These are phyloP conservation scores for Lactifluus pinguis DNA, from an alignment of 768 basidiomycete species.

Conservation along the genomic window DNA sequence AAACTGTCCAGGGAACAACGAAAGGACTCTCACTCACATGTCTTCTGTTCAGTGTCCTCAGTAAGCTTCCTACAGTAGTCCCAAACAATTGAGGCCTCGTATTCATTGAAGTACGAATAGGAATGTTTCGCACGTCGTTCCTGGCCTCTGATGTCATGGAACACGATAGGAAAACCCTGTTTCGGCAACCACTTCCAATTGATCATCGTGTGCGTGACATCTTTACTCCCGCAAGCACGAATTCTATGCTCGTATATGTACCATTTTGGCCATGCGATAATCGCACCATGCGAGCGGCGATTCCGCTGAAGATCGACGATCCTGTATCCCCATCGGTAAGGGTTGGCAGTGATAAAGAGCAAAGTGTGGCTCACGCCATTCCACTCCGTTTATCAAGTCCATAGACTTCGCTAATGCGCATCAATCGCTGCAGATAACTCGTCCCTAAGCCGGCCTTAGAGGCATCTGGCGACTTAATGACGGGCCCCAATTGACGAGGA, in stretches of 20 bases:
- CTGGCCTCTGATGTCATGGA: slow-evolving; percentile 28
- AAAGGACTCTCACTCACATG: slow-evolving; percentile 23
- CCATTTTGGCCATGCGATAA: slow-evolving; percentile 49
- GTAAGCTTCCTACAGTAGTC: slow-evolving; percentile 26
- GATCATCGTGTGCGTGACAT: slow-evolving; percentile 23
- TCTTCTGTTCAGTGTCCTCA: slow-evolving; percentile 22
- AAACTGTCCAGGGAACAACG: background rate
- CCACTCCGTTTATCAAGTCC: slow-evolving; percentile 20
- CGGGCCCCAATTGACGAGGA: slow-evolving; percentile 31
- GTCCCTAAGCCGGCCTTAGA: slow-evolving; percentile 23
- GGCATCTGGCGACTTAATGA: slow-evolving; percentile 27
- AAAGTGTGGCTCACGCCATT: slow-evolving; percentile 26
- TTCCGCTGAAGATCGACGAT: slow-evolving; percentile 16
- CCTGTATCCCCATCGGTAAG: slow-evolving; percentile 3
- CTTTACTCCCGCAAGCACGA: slow-evolving; percentile 22
- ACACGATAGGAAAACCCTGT: slow-evolving; percentile 26
- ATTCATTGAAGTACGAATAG: slow-evolving; percentile 34
- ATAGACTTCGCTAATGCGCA: slow-evolving; percentile 26
- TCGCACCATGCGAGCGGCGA: slow-evolving; percentile 26
- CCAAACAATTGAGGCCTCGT: slow-evolving; percentile 30
- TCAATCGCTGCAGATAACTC: slow-evolving; percentile 32
- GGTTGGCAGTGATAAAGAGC: background rate
- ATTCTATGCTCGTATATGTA: slow-evolving; percentile 31
- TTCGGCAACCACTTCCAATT: slow-evolving; percentile 25
- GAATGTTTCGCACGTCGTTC: slow-evolving; percentile 29